These are phyloP conservation scores for Taphrina populina DNA, from an alignment of 1,139 yeast species.

Conservation along the genomic window DNA sequence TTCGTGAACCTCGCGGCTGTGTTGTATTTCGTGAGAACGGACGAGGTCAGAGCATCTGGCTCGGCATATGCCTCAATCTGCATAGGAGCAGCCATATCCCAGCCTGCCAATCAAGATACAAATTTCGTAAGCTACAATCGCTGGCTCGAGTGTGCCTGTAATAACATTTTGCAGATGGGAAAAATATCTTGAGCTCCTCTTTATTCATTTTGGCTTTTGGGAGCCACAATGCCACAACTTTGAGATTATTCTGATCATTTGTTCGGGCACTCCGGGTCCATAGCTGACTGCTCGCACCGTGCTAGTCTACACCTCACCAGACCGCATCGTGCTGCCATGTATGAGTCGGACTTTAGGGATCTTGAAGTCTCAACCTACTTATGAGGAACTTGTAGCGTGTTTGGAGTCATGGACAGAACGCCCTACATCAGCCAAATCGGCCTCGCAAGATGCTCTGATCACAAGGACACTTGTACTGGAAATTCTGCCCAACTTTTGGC, in stretches of 20 bases:
- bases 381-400: constrained; percentile 10
- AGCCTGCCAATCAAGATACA: too few species aligned
- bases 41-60: constrained; percentile 10
- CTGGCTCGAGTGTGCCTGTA: too few species aligned
- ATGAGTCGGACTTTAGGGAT: constrained; percentile 5
- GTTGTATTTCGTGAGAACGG: constrained; percentile 30
- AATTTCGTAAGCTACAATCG: too few species aligned
- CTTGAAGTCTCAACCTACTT: neutral
- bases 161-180: too few species aligned
- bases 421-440: neutral
- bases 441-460: constrained; percentile 9
- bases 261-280: neutral
- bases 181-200: too few species aligned
- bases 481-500: constrained; percentile 21
- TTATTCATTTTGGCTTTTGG: too few species aligned
- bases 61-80: constrained; percentile 22
- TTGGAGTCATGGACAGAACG: constrained; percentile 5
- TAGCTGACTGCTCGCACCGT: neutral
- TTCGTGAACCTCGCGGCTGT: constrained; percentile 33
- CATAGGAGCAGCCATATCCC: constrained; percentile 10
- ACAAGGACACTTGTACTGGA: constrained; percentile 1
- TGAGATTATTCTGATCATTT: neutral
- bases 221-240: neutral
- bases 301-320: neutral
- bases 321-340: neutral